phyloP scores from a whole-genome alignment of 805 yeast genomes.

The Pichia ethanolica region DNA sequence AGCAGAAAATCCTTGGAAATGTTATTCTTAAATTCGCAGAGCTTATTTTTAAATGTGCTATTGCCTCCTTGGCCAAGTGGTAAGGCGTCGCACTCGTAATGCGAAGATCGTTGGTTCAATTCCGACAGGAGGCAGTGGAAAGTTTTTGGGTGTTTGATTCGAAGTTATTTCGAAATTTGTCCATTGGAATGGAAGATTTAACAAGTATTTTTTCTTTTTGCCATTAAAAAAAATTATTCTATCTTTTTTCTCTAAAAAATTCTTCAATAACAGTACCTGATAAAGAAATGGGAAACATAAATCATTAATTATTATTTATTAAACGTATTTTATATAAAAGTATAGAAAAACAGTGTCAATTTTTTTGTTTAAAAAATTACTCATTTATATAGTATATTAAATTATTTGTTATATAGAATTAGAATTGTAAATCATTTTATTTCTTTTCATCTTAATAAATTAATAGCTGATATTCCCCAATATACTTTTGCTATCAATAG shows the following conservation, averaged over 20 bases:
- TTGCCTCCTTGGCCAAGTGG: conserved; percentile 40
- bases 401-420: not conserved
- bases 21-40: no score
- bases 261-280: no score
- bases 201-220: no score
- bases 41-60: not conserved
- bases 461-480: conserved; percentile 13
- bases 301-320: not conserved
- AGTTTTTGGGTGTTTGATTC: not conserved
- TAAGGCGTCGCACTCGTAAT: conserved; percentile 42
- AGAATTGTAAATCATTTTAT: no score
- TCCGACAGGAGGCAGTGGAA: conserved; percentile 34
- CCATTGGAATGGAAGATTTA: no score
- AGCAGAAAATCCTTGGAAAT: no score
- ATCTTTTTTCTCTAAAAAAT: no score
- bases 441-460: no score
- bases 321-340: not conserved
- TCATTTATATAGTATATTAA: not conserved
- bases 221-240: no score
- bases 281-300: no score
- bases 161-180: not conserved
- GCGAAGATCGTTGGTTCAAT: conserved; percentile 39
- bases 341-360: not conserved
- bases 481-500: conserved; percentile 1
- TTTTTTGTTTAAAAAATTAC: not conserved